phyloP scores from a whole-genome alignment of 2,329 filamentous ascomycete genomes.

The Aspergillus hortae region DNA sequence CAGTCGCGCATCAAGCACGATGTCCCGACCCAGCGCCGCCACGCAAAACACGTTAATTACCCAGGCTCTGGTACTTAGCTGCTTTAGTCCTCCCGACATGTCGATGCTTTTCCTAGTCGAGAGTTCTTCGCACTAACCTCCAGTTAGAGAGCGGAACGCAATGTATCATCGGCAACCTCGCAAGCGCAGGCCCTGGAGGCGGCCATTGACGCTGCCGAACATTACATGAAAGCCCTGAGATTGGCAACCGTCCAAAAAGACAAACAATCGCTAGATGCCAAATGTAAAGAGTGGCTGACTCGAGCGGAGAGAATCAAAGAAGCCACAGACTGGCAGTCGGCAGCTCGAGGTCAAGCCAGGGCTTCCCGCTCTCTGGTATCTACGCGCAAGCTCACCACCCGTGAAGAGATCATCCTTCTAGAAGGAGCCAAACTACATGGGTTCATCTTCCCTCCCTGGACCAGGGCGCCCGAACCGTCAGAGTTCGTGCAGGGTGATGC shows the following conservation, averaged over 20 bases:
- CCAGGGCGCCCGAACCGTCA: slow-evolving; percentile 53
- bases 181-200: slow-evolving; percentile 66
- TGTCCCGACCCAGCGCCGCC: slow-evolving; percentile 26
- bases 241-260: slow-evolving; percentile 61
- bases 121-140: slow-evolving; percentile 20
- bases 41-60: slow-evolving; percentile 25
- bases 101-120: background rate
- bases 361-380: slow-evolving; percentile 49
- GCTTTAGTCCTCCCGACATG: background rate
- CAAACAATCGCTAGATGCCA: slow-evolving; percentile 62
- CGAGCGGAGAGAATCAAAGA: slow-evolving; percentile 73
- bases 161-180: slow-evolving; percentile 49
- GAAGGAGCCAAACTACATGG: slow-evolving; percentile 78
- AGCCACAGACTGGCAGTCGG: slow-evolving; percentile 28
- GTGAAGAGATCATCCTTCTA: slow-evolving; percentile 72
- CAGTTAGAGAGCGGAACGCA: slow-evolving; percentile 52
- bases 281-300: slow-evolving; percentile 67
- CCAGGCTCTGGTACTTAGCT: slow-evolving; percentile 28
- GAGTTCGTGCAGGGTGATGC: slow-evolving; percentile 58
- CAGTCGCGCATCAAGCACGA: slow-evolving; percentile 16
- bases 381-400: slow-evolving; percentile 60
- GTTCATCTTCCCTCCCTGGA: slow-evolving; percentile 82
- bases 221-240: slow-evolving; percentile 73
- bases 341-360: slow-evolving; percentile 14
- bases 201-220: slow-evolving; percentile 73